Conservation (phyloP, 305 asterid species). For the Fraxinus velutina region DNA sequence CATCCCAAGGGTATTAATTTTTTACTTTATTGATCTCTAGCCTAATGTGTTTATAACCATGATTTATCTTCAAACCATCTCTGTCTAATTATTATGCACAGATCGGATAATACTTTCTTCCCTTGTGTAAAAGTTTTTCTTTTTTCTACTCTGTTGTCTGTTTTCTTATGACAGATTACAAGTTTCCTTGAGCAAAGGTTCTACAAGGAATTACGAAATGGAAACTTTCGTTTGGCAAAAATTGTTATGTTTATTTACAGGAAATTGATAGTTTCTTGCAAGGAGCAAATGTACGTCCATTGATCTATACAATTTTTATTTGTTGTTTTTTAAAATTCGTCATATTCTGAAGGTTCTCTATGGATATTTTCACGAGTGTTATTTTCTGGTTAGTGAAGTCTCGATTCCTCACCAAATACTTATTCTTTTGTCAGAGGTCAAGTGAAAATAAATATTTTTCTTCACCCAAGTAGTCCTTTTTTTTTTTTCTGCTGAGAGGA, state of each 20-base stretch:
- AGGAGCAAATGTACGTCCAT: conserved; percentile 79
- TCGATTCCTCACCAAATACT: neutral
- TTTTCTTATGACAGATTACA: conserved; percentile 59
- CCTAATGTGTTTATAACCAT: neutral
- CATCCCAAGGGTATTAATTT: conserved; percentile 77
- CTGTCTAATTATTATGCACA: neutral
- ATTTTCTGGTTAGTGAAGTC: neutral
- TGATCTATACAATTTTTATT: neutral
- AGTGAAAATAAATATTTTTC: neutral
- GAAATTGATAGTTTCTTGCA: conserved; percentile 79
- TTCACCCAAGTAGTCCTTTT: neutral
- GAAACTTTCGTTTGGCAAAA: conserved; percentile 67
- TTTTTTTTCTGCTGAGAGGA: neutral
- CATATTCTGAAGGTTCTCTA: conserved; percentile 10
- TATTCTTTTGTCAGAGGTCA: neutral
- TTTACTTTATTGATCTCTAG: neutral
- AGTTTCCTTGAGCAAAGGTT: conserved; percentile 86
- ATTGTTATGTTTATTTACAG: conserved; percentile 81
- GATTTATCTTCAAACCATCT: neutral
- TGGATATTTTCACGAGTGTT: neutral
- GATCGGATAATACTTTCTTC: neutral
- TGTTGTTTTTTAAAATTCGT: neutral
- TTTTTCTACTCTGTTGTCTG: conserved; percentile 19
- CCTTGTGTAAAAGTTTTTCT: neutral
- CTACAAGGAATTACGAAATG: conserved; percentile 88